These are phyloP conservation scores for Epithemia pelagica DNA, from an alignment of 108 stramenopile genomes.

Conservation along the genomic window DNA sequence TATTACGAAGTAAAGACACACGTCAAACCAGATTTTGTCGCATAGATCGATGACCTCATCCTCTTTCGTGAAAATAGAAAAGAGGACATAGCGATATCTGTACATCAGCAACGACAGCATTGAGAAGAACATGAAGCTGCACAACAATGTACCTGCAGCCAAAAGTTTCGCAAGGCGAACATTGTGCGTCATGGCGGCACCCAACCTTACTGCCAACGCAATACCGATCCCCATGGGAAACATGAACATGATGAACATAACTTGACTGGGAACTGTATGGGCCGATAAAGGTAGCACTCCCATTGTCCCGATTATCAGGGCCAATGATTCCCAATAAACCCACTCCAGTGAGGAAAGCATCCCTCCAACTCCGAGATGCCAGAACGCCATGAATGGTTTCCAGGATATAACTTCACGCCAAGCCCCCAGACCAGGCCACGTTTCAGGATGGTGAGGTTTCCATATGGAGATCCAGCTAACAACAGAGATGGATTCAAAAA, in stretches of 20 bases:
- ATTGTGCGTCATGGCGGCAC: conserved; percentile 19
- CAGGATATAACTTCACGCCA: conserved; percentile 10
- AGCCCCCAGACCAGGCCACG: conserved; percentile 31
- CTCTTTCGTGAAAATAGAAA: conserved; percentile 26
- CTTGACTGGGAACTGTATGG: conserved; percentile 38
- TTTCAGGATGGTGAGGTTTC: conserved; percentile 26
- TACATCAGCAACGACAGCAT: conserved; percentile 18
- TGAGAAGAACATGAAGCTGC: conserved; percentile 12
- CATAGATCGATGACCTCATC: conserved; percentile 17
- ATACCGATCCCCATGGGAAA: conserved; percentile 32
- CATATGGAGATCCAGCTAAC: conserved; percentile 18
- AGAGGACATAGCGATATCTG: conserved; percentile 9
- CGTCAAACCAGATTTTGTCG: conserved; percentile 31
- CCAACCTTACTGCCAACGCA: conserved; percentile 36
- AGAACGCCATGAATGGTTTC: conserved; percentile 10
- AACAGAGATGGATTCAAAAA: conserved; percentile 15
- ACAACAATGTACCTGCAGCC: not conserved
- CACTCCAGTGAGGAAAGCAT: conserved; percentile 35
- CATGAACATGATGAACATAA: conserved; percentile 27
- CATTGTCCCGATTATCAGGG: conserved; percentile 32
- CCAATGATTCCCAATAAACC: conserved; percentile 37
- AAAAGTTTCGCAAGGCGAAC: conserved; percentile 21
- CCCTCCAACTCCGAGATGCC: conserved; percentile 28
- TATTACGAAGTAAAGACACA: conserved; percentile 18
- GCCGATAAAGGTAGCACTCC: conserved; percentile 35